Evolutionary conservation across 306 rosid genomes (phyloP).

Genomic region (Prinsepia uniflora): DNA sequence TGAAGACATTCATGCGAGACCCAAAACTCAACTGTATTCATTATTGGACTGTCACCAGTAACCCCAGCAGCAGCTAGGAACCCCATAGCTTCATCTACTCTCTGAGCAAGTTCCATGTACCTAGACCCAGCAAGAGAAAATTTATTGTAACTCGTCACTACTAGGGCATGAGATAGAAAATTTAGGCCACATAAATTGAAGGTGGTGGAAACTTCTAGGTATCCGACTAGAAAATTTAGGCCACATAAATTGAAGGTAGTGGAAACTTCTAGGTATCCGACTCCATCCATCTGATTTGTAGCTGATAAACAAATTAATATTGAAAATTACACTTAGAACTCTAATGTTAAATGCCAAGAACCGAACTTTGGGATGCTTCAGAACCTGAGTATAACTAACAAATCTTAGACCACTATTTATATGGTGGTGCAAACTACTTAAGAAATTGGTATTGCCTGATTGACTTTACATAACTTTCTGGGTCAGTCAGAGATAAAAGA

Average conservation of each 20-base stretch:
- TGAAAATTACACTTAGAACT: not conserved
- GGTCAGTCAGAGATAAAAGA: not conserved
- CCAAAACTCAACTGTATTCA: slow-evolving; percentile 48
- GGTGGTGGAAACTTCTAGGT: too few species aligned
- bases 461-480: not conserved
- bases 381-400: not conserved
- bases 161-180: not conserved
- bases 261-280: not conserved
- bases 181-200: slow-evolving; percentile 1
- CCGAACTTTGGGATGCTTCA: not conserved
- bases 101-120: slow-evolving; percentile 39
- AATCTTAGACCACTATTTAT: not conserved
- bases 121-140: slow-evolving; percentile 16
- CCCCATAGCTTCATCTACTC: slow-evolving; percentile 46
- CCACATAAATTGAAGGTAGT: too few species aligned
- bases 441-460: not conserved
- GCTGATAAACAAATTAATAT: not conserved
- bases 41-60: slow-evolving; percentile 34
- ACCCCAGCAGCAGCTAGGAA: slow-evolving; percentile 43
- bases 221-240: too few species aligned
- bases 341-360: not conserved
- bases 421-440: not conserved
- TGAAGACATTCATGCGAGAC: slow-evolving; percentile 48
- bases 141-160: not conserved
- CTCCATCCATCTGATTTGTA: not conserved